Base-by-base conservation (phyloP, 768 basidiomycete genomes). In the Trametes coccinea region DNA sequence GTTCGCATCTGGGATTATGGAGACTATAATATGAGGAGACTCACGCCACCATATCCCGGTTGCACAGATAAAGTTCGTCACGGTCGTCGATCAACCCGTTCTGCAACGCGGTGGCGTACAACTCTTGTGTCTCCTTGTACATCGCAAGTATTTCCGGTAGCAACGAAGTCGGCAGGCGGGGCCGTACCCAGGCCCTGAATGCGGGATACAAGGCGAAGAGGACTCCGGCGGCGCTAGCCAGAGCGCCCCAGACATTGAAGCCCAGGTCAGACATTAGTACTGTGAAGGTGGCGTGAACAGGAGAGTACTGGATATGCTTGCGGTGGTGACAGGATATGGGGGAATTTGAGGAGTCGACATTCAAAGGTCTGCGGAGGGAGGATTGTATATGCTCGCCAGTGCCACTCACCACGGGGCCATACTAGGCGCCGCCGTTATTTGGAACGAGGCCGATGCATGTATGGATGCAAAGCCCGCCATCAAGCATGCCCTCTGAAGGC, bases 171-270 rank as follows among this genome's bases (percentile, higher is more conserved):
- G 0, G 63, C 0, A 60, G 10, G 3, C 59, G 53, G 8, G 45
- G 37, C 16, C 30, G 16, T 2, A 64, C 14, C 27, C 50, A 33
- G 16, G 43, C 34, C 43, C 30, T 11, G 29, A 60, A 16, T 0
- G 56, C 16, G 2, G 59, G 59, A 8, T 53, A 4, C 34, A 60
- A n/a, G 0, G 39, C 46, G 22, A 22, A 22, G 13, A 50, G 9
- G 13, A 37, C 33, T 3, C 63, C 59, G 10, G 57, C 22, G 16
- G 48, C 50, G 14, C 59, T 58, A 11, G 59, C 58, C 34, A 64
- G 14, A 6, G 33, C 53, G 13, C 58, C 53, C 48, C 47, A 64
- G 34, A 60, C 51, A 30, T 64, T 53, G 49, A 17, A 56, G 17
- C n/a, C 56, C 11, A 47, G 17, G 6, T 45, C 50, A 2, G 58